phyloP scores from a whole-genome alignment of 2,329 filamentous ascomycete species.

The Fusarium keratoplasticum region DNA sequence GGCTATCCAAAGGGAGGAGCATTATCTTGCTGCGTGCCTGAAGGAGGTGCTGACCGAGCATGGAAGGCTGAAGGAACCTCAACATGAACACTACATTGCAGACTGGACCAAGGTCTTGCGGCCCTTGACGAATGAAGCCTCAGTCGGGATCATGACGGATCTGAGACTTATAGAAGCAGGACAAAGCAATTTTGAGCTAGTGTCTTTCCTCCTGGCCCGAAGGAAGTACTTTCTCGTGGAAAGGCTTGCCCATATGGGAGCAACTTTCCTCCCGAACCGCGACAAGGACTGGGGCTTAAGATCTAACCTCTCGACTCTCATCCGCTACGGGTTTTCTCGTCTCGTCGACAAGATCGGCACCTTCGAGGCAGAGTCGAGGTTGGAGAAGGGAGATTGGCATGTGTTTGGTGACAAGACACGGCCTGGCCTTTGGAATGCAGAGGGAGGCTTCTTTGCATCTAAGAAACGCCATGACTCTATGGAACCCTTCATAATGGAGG shows the following conservation, averaged over 20 bases:
- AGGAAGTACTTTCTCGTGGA: conserved; percentile 40
- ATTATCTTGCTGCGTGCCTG: conserved; percentile 21
- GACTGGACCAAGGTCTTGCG: not conserved
- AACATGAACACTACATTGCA: conserved; percentile 12
- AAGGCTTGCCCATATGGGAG: conserved; percentile 23
- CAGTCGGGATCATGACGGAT: not conserved
- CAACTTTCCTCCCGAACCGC: conserved; percentile 15
- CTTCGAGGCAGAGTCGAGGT: conserved; percentile 10
- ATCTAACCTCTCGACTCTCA: conserved; percentile 19
- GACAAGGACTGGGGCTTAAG: not conserved
- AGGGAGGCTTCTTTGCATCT: not conserved
- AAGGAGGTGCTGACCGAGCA: not conserved
- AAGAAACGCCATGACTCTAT: not conserved
- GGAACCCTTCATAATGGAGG: conserved; percentile 40
- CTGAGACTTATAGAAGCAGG: not conserved
- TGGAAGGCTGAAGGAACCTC: not conserved
- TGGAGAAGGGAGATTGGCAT: conserved; percentile 34
- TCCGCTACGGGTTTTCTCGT: conserved; percentile 24
- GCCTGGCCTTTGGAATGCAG: conserved; percentile 34
- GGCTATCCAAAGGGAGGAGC: not conserved
- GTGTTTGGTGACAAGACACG: conserved; percentile 23
- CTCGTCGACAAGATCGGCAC: conserved; percentile 34
- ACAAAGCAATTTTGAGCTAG: not conserved
- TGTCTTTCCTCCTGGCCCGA: conserved; percentile 9
- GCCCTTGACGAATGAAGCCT: not conserved